Percentiles rank a stretch among this genome's conserved stretches.
These are phyloP conservation scores for Primulina huaijiensis DNA, from an alignment of 257 asterid species.

Conservation along the genomic window DNA sequence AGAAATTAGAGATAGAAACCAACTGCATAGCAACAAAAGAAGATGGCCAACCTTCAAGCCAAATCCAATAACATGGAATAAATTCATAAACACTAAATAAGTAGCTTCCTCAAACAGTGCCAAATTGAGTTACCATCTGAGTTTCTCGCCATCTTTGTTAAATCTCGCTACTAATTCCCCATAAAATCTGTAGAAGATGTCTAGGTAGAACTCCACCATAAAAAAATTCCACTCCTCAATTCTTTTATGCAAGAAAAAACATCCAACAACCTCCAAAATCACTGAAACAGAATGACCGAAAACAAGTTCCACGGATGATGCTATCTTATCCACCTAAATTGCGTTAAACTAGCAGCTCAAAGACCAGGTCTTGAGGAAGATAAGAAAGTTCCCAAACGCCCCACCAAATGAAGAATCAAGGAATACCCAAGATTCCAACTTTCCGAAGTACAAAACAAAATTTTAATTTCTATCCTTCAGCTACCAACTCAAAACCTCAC, in stretches of 20 bases:
- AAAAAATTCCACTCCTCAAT: conserved; percentile 17
- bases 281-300: not conserved
- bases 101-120: conserved; percentile 21
- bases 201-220: conserved; percentile 8
- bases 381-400: conserved; percentile 30
- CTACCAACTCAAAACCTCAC: conserved; percentile 43
- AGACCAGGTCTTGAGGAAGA: conserved; percentile 39
- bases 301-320: conserved; percentile 2
- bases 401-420: conserved; percentile 30
- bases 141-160: conserved; percentile 13
- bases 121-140: conserved; percentile 25
- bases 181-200: conserved; percentile 23
- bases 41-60: conserved; percentile 82
- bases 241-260: conserved; percentile 13
- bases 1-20: conserved; percentile 66
- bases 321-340: conserved; percentile 50
- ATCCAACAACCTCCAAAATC: conserved; percentile 26
- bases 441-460: conserved; percentile 27
- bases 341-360: conserved; percentile 33
- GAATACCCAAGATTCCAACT: conserved; percentile 34
- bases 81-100: conserved; percentile 65
- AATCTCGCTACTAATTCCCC: conserved; percentile 16
- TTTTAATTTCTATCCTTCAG: conserved; percentile 39
- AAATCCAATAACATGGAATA: conserved; percentile 69
- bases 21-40: conserved; percentile 61